Evolutionary conservation across 1,284 basidiomycete species (phyloP), one percentile per base, ranked within the genome.

Genomic region (Ganoderma resinaceum): DNA sequence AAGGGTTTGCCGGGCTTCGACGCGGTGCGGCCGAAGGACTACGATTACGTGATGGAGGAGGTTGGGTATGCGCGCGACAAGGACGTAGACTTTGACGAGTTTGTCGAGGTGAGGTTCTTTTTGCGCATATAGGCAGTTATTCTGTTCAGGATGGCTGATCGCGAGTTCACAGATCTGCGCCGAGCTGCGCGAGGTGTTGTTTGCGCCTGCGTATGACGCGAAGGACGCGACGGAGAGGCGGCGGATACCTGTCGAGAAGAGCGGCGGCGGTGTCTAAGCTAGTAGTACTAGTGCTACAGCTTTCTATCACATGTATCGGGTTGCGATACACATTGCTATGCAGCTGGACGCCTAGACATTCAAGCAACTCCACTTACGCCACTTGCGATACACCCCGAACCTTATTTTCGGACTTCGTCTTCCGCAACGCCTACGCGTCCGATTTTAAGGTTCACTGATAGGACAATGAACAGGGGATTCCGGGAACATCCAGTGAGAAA

Each of bases 211-310:
- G 65, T 81, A 76, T 29, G 73, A 73, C 38, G 77, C 77, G 66
- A 72, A 75, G 49, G 78, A 72, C 57, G 84, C 83, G 71, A 79
- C 78, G 31, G 79, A 88, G 73, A 83, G 91, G 67, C 80, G 81
- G 69, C 84, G 86, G 70, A 95, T 95, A 68, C 94, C 94, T 1
- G 94, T 96, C 20, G 94, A 95, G 82, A 91, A 93, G 85, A 92
- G 91, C 70, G 94, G 94, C 67, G 94, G 94, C 61, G 94, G 93
- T 67, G 91, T 93, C 6, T 94, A 81, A 86, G 58, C 37, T 12
- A 38, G 37, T 38, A 59, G n/a, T 12, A 11, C 55, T 6, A 23
- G n/a, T 14, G 33, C 57, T 20, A 23, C 37, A 16, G 9, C 20
- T 58, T 6, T 38, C 12, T 68, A 43, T 46, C 61, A 42, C 58